A percentile compares a stretch with the other conserved stretches of the same genome.
Evolutionary conservation across 441 rosid genomes (phyloP).

Genomic region (Euphorbia celastroides): DNA sequence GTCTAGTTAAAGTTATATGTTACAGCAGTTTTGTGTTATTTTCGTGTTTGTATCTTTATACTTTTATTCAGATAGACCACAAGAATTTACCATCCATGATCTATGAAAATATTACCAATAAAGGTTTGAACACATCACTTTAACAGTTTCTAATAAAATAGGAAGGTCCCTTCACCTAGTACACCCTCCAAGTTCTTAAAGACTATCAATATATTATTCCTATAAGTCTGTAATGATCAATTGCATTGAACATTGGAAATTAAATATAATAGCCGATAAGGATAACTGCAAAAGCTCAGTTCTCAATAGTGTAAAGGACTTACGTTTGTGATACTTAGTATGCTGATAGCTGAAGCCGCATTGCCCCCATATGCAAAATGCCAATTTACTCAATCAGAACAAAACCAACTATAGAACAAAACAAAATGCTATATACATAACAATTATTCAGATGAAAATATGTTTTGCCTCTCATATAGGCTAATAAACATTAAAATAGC

Average conservation of each 20-base stretch:
- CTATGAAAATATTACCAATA: neutral
- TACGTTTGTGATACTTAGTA: constrained; percentile 95
- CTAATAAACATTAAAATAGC: neutral
- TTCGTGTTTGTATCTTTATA: neutral
- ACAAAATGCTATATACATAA: neutral
- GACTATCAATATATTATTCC: neutral
- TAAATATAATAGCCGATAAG: neutral
- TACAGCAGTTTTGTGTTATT: neutral
- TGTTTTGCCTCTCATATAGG: neutral
- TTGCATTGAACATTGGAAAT: no score
- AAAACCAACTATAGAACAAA: constrained; percentile 13
- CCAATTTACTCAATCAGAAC: constrained; percentile 33
- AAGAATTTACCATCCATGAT: neutral
- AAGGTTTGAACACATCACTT: neutral
- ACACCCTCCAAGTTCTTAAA: neutral
- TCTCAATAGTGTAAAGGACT: constrained; percentile 31
- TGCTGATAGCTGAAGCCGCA: constrained; percentile 80
- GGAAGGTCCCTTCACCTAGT: constrained; percentile 4
- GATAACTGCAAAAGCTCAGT: neutral
- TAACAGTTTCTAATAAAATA: neutral
- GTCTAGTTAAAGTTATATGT: neutral
- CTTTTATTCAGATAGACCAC: neutral
- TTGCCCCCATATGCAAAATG: constrained; percentile 47
- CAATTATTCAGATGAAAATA: neutral
- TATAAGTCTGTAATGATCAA: neutral